Evolutionary conservation across 1,139 yeast species (phyloP).

Genomic region (Scheffersomyces quercinus): DNA sequence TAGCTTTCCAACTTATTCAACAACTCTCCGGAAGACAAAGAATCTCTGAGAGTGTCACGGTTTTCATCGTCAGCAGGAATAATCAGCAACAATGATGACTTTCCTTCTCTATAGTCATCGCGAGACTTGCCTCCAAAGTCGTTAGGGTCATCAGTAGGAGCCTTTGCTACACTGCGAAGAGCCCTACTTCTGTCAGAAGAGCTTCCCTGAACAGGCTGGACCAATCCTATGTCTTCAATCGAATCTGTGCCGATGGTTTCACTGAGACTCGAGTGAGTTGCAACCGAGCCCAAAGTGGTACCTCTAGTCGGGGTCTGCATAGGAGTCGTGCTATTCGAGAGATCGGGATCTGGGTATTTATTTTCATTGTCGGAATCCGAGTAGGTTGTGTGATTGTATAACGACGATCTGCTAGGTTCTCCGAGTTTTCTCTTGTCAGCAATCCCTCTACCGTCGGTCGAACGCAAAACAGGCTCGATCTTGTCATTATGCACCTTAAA

Average conservation of each 20-base stretch:
- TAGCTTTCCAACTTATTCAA: constrained; percentile 26
- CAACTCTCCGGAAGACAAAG: constrained; percentile 40
- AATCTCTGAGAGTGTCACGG: constrained; percentile 19
- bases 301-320: constrained; percentile 7
- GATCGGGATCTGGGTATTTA: constrained; percentile 22
- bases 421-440: constrained; percentile 14
- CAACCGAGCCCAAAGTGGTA: not conserved
- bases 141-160: not conserved
- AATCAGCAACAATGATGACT: too few relatives aligned
- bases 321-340: constrained; percentile 18
- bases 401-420: constrained; percentile 16
- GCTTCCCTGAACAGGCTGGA: too few relatives aligned
- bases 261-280: not conserved
- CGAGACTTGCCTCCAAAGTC: too few relatives aligned
- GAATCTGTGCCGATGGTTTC: not conserved
- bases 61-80: constrained; percentile 1
- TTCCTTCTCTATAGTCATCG: too few relatives aligned
- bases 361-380: constrained; percentile 14
- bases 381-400: constrained; percentile 12
- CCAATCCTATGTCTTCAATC: not conserved
- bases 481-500: constrained; percentile 14
- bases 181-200: too few relatives aligned
- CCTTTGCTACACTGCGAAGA: not conserved
- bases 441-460: constrained; percentile 6
- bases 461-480: constrained; percentile 9